These are phyloP conservation scores for Coemansia sp. DNA, from an alignment of 192 early-diverging fungal species.

Conservation along the genomic window DNA sequence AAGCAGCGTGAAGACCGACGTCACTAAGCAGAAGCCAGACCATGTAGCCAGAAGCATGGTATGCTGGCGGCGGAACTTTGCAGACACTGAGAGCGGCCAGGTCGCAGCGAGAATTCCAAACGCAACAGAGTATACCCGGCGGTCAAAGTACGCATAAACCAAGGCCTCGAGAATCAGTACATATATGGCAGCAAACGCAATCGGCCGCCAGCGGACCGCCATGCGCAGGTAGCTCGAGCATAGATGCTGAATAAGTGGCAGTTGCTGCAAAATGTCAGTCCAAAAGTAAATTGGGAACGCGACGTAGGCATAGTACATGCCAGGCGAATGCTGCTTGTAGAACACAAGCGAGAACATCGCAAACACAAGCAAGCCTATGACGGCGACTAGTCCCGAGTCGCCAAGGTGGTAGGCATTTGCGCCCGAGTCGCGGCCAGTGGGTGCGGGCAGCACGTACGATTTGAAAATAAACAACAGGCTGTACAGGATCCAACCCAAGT, in stretches of 20 bases:
- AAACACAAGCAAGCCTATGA: slow-evolving; percentile 43
- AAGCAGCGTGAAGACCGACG: slow-evolving; percentile 83
- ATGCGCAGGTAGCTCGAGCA: slow-evolving; percentile 17
- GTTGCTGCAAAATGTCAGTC: slow-evolving; percentile 58
- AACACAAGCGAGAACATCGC: slow-evolving; percentile 59
- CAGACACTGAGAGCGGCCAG: slow-evolving; percentile 62
- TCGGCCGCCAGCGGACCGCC: slow-evolving; percentile 36
- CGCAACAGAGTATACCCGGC: slow-evolving; percentile 54
- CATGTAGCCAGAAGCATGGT: slow-evolving; percentile 59
- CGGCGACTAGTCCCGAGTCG: slow-evolving; percentile 32
- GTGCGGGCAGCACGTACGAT: slow-evolving; percentile 55
- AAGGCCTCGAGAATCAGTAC: slow-evolving; percentile 73
- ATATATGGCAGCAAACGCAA: slow-evolving; percentile 56
- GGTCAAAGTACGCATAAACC: slow-evolving; percentile 85
- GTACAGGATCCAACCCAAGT: slow-evolving; percentile 87
- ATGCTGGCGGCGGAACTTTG: slow-evolving; percentile 53
- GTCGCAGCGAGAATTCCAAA: slow-evolving; percentile 69
- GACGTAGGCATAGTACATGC: slow-evolving; percentile 85
- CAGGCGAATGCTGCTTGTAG: slow-evolving; percentile 72
- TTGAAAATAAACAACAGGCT: slow-evolving; percentile 77
- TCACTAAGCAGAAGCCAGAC: slow-evolving; percentile 65
- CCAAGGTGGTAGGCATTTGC: slow-evolving; percentile 12
- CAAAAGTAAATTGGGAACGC: slow-evolving; percentile 88
- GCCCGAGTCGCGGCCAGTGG: background rate
- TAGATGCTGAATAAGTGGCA: slow-evolving; percentile 33